phyloP scores from a whole-genome alignment of 2,329 filamentous ascomycete genomes.

The Venturia asperata region DNA sequence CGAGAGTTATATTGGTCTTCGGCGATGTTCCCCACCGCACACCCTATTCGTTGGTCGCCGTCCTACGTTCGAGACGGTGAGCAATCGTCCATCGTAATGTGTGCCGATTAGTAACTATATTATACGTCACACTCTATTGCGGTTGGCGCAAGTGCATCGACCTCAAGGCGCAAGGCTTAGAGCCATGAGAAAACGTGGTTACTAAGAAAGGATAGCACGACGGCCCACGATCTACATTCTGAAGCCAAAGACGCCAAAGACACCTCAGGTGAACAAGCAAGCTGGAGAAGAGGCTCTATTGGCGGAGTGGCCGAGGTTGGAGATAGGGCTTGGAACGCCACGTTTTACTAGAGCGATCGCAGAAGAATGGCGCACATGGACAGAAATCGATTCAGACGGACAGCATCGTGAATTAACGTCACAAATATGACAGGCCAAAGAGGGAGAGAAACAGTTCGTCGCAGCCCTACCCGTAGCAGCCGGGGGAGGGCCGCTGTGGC shows the following conservation, averaged over 20 bases:
- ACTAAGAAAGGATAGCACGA: neutral
- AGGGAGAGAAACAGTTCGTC: neutral
- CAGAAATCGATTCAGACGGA: neutral
- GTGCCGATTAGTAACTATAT: neutral
- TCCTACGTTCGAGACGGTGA: neutral
- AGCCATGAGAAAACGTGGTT: neutral
- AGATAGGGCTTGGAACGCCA: neutral
- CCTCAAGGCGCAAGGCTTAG: constrained; percentile 3
- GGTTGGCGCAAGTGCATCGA: neutral
- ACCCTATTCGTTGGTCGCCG: neutral
- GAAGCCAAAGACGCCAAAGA: neutral
- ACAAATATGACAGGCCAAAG: neutral
- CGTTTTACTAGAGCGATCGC: neutral
- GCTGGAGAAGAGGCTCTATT: constrained; percentile 1
- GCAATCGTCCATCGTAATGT: neutral
- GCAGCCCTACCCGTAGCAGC: constrained; percentile 4
- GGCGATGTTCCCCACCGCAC: neutral
- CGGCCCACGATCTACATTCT: neutral
- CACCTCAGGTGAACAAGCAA: constrained; percentile 10
- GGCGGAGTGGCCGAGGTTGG: neutral
- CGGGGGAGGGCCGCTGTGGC: neutral
- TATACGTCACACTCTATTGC: neutral
- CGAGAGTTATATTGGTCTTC: neutral
- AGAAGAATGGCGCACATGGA: neutral
- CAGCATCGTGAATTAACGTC: neutral